These are phyloP conservation scores for Chlamydomonas schloesseri DNA, from an alignment of 139 green algal genomes.

Conservation along the genomic window DNA sequence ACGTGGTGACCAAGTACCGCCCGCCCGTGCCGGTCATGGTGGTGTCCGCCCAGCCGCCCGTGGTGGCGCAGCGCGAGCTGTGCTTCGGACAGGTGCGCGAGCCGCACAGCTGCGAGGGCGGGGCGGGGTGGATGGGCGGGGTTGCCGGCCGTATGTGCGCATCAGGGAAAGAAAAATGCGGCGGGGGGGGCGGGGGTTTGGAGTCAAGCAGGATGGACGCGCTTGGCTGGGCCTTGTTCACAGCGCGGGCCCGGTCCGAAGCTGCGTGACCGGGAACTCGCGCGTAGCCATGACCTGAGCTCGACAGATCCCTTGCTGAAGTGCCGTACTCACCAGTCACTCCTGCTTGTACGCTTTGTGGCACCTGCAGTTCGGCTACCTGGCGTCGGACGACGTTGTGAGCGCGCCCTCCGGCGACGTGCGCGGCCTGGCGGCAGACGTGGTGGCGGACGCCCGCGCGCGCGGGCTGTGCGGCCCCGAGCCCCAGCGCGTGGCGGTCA, in stretches of 20 bases:
- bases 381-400: not conserved
- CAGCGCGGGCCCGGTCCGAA: too few relatives aligned
- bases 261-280: too few relatives aligned
- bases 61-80: conserved; percentile 39
- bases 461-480: conserved; percentile 6
- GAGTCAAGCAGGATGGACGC: too few relatives aligned
- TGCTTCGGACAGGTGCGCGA: conserved; percentile 53
- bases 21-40: conserved; percentile 56
- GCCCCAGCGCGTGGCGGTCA: conserved; percentile 12
- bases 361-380: conserved; percentile 17
- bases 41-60: conserved; percentile 43
- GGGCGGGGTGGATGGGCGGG: not conserved
- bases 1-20: conserved; percentile 69
- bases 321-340: too few relatives aligned
- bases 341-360: too few relatives aligned
- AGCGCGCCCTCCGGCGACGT: not conserved
- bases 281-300: too few relatives aligned
- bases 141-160: too few relatives aligned
- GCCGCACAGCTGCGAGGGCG: not conserved
- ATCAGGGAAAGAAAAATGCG: too few relatives aligned
- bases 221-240: too few relatives aligned
- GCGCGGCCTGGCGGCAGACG: conserved; percentile 5
- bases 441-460: conserved; percentile 18
- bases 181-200: too few relatives aligned
- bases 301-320: too few relatives aligned